Conservation (phyloP, 2,329 filamentous ascomycete genomes). For the Phialophora chinensis region DNA sequence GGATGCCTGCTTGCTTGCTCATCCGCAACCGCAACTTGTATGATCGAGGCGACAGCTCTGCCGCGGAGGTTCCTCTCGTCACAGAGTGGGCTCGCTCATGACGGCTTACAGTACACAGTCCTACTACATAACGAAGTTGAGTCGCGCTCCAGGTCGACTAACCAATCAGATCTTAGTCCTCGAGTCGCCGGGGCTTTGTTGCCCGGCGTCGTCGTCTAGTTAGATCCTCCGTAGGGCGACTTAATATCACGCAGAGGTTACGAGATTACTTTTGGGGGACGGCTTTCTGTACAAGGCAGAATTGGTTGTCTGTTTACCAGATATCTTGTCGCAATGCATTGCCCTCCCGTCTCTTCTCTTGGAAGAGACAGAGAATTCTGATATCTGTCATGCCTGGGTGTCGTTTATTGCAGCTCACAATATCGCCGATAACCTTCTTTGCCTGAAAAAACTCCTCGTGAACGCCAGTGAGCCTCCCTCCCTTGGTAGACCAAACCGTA, state of each 20-base stretch:
- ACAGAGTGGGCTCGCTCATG: too few species aligned
- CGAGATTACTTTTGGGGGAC: neutral
- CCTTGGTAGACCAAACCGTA: neutral
- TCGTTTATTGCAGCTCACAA: neutral
- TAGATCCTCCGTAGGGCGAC: neutral
- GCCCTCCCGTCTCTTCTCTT: neutral
- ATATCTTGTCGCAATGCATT: constrained; percentile 5
- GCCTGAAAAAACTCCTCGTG: constrained; percentile 8
- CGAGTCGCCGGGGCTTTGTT: neutral
- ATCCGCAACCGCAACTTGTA: too few species aligned
- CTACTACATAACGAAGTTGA: neutral
- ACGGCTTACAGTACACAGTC: too few species aligned
- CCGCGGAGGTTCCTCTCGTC: too few species aligned
- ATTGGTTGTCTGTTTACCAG: constrained; percentile 13
- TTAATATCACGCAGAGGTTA: neutral
- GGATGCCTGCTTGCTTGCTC: too few species aligned
- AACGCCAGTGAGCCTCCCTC: constrained; percentile 6
- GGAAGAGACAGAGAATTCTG: neutral
- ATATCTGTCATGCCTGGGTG: neutral
- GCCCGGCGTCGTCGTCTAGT: neutral
- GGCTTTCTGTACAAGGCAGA: constrained; percentile 8
- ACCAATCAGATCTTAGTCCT: neutral
- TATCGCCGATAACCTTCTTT: constrained; percentile 1
- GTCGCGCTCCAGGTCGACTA: neutral
- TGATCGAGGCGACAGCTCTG: too few species aligned